Evolutionary conservation across 805 yeast species (phyloP).

Genomic region (Monosporozyma unispora): DNA sequence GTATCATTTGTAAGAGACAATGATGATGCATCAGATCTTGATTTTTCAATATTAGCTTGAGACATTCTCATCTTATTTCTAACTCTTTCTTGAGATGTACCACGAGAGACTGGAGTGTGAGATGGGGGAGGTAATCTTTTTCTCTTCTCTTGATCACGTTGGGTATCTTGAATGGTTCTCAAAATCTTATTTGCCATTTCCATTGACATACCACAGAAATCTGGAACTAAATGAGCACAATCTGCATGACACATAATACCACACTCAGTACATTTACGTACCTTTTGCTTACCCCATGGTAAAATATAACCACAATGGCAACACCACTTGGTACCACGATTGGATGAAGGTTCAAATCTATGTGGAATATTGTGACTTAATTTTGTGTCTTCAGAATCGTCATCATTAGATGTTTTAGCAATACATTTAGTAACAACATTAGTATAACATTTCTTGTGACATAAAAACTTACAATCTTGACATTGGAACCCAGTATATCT

Average conservation of each 20-base stretch:
- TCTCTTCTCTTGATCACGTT: conserved; percentile 30
- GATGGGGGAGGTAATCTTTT: conserved; percentile 9
- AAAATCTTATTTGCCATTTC: conserved; percentile 89
- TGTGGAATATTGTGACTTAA: conserved; percentile 96
- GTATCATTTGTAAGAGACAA: neutral
- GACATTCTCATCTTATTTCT: conserved; percentile 1
- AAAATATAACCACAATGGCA: conserved; percentile 96
- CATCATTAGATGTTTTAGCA: conserved; percentile 61
- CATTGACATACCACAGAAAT: conserved; percentile 97
- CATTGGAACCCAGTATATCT: conserved; percentile 82
- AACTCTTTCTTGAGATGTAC: neutral
- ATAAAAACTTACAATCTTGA: conserved; percentile 72
- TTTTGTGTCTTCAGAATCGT: conserved; percentile 65
- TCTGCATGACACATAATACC: conserved; percentile 89
- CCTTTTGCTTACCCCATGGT: conserved; percentile 91
- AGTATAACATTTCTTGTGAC: conserved; percentile 73
- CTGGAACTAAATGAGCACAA: conserved; percentile 93
- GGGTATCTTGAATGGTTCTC: conserved; percentile 71
- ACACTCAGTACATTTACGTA: conserved; percentile 87
- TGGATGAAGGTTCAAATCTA: conserved; percentile 83
- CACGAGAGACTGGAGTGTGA: neutral
- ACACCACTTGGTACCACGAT: conserved; percentile 98
- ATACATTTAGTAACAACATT: conserved; percentile 79
- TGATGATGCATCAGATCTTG: neutral
- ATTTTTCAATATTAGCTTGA: neutral